Conservation (phyloP, 2,329 filamentous ascomycete species). For the Aspergillus candidus region DNA sequence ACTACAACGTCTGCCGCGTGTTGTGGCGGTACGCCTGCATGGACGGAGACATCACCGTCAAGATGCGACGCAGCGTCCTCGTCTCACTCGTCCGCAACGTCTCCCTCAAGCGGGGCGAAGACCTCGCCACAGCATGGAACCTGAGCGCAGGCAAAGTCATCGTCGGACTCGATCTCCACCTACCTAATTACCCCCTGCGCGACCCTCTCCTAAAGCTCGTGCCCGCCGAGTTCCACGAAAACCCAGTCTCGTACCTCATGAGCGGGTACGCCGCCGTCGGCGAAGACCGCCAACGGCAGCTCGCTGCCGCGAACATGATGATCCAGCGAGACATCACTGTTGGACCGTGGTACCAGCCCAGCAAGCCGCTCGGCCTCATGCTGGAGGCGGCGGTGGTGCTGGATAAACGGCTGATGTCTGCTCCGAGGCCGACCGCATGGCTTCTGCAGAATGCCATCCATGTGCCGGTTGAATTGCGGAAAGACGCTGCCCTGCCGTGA, state of each 20-base stretch:
- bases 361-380: conserved; percentile 25
- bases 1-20: conserved; percentile 41
- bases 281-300: conserved; percentile 22
- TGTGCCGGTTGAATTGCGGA: conserved; percentile 18
- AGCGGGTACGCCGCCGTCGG: conserved; percentile 13
- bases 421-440: conserved; percentile 23
- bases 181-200: conserved; percentile 7
- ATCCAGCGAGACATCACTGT: conserved; percentile 25
- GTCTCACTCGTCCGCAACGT: conserved; percentile 26
- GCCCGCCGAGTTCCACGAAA: conserved; percentile 21
- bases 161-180: conserved; percentile 23
- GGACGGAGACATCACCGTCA: conserved; percentile 23
- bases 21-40: conserved; percentile 46
- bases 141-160: conserved; percentile 29
- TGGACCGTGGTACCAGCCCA: conserved; percentile 18
- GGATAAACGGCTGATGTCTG: conserved; percentile 27
- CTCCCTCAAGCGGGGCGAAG: conserved; percentile 6
- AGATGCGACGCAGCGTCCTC: conserved; percentile 30
- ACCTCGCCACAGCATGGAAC: conserved; percentile 16
- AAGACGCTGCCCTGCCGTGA: conserved; percentile 3
- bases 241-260: conserved; percentile 22
- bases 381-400: conserved; percentile 30
- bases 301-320: conserved; percentile 21
- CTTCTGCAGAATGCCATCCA: conserved; percentile 29
- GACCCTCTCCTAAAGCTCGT: conserved; percentile 14